Evolutionary conservation across 192 early-diverging fungal species (phyloP).

Genomic region (Rhizophlyctis rosea): DNA sequence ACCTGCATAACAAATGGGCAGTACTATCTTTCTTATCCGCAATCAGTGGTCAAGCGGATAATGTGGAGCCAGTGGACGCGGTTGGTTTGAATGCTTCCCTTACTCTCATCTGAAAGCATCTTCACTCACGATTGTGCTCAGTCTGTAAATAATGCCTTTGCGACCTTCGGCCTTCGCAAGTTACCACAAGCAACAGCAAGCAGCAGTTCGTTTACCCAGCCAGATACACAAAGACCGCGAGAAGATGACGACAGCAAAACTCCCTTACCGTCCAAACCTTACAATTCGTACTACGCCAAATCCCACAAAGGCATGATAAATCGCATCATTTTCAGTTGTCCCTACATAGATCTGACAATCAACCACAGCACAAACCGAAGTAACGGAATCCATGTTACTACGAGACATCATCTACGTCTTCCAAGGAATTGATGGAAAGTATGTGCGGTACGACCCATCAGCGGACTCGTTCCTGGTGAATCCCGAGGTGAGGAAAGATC

Average conservation of each 20-base stretch:
- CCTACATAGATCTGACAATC: too few species aligned
- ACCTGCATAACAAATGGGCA: conserved; percentile 14
- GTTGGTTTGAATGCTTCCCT: neutral
- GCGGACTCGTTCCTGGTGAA: conserved; percentile 53
- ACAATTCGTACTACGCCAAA: too few species aligned
- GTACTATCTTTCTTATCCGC: conserved; percentile 18
- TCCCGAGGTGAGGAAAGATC: conserved; percentile 40
- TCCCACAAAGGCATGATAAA: too few species aligned
- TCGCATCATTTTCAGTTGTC: too few species aligned
- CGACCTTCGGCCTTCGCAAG: neutral
- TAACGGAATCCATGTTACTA: conserved; percentile 51
- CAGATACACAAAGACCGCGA: neutral
- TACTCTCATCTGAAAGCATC: neutral
- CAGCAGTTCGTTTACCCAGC: neutral
- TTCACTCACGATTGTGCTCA: neutral
- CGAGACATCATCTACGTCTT: conserved; percentile 88
- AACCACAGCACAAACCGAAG: too few species aligned
- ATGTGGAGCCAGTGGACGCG: neutral
- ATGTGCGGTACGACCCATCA: conserved; percentile 61
- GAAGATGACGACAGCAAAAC: neutral
- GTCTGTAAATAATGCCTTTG: neutral
- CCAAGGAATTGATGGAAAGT: conserved; percentile 90
- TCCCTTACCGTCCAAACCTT: too few species aligned
- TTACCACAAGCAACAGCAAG: neutral
- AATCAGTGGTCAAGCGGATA: conserved; percentile 21